Evolutionary conservation across 306 rosid species (phyloP), one percentile per base, ranked within the genome.

Genomic region (Potentilla sterilis): DNA sequence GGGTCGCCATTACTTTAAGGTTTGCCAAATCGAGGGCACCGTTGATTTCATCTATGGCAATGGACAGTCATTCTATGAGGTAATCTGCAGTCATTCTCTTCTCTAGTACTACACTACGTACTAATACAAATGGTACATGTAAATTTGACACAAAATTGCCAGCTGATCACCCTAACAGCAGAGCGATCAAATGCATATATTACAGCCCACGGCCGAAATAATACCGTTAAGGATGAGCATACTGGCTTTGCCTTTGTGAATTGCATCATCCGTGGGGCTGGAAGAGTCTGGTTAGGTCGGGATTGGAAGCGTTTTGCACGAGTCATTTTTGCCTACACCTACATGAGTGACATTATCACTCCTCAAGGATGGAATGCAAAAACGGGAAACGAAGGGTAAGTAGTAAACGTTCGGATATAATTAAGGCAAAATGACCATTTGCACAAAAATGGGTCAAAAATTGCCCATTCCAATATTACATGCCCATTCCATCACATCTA

Each of bases 341-440:
- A 70, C 1, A 93, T 93, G 98, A 81, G 96, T 4, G 92, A 89
- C 76, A 91, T 91, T 37, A 87, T 91, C 69, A 88, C 97, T 22
- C 89, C 97, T 0, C 96, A 88, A 78, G 97, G 98, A n/a, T 93
- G 98, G 98, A 91, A 86, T 79, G 93, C n/a, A 93, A 51, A 13
- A 13, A 47, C 21, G 38, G 1, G 90, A 3, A 86, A 97, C 84
- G 97, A 91, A 76, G 85, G 79, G 98, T 91, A 82, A 75, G 97
- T 87, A 37, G 97, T 87, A 28, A 44, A 43, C 0, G 6, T 49
- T 16, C 9, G 13, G 4, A 7, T 2, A 52, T 22, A 11, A 57
- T 19, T 65, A 28, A 28, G 28, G 28, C 1, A 28, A 28, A 28
- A 28, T 0, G 28, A 28, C 28, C 28, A 28, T 28, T 1, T 1